A percentile compares a stretch with the other conserved stretches of the same genome.
Evolutionary conservation across 345 rosid species (phyloP).

Genomic region (Hibiscus tridactylites): DNA sequence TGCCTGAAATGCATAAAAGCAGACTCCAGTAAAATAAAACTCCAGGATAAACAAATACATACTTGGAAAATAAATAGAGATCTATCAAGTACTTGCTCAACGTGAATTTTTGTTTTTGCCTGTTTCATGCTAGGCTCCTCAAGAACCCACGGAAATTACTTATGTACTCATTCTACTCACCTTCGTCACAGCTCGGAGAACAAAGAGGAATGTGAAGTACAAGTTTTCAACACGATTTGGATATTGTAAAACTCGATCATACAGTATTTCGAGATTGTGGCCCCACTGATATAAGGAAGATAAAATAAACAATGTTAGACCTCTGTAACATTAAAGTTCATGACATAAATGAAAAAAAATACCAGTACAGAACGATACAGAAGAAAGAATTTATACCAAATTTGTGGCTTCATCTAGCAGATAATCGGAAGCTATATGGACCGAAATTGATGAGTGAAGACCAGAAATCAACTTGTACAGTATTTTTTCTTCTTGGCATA

Average conservation of each 20-base stretch:
- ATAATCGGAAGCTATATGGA: constrained; percentile 85
- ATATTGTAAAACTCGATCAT: constrained; percentile 72
- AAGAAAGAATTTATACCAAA: constrained; percentile 33
- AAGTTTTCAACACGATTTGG: constrained; percentile 85
- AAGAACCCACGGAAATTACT: not conserved
- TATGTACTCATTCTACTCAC: constrained; percentile 27
- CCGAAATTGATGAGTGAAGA: constrained; percentile 88
- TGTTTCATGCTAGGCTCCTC: not conserved
- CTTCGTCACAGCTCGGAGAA: constrained; percentile 84
- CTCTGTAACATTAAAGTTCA: not conserved
- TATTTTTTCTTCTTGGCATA: constrained; percentile 78
- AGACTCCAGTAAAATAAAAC: not conserved
- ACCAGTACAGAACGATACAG: not conserved
- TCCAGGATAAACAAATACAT: not conserved
- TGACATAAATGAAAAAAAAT: not conserved
- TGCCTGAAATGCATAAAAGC: constrained; percentile 39
- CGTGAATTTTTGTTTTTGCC: not conserved
- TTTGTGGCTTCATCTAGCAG: constrained; percentile 70
- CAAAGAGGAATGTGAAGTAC: constrained; percentile 89
- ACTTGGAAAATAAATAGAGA: not conserved
- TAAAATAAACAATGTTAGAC: not conserved
- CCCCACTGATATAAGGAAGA: constrained; percentile 74
- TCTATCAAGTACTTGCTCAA: not conserved
- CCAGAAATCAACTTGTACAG: constrained; percentile 93
- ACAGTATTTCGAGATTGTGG: constrained; percentile 67